Base-by-base conservation (phyloP, 495 filamentous ascomycete genomes). In the Lasiosphaeriaceae sp. region DNA sequence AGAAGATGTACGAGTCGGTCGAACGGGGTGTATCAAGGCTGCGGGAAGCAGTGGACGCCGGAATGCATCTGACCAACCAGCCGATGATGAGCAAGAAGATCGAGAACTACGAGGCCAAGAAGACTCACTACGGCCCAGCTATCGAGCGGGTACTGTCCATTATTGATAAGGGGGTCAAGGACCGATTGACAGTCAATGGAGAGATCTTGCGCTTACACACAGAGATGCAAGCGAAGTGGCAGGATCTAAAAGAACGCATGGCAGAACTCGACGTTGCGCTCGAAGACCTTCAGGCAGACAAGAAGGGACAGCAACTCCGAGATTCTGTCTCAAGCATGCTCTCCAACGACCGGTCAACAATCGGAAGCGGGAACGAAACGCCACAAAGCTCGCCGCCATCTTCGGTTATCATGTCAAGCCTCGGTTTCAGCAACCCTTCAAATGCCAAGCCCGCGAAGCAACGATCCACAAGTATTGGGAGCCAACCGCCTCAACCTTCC, bases 41-140 rank as follows among this genome's bases (percentile, higher is more conserved):
- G 20, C 85, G 84, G 57, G 92, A 97, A 64, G 86, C 84, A 19
- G 72, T 93, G 16, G 91, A 96, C 60, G 74, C 80, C 3, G 86
- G 85, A 20, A 79, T 84, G 57, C 86, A 91, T 46, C 68, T 90
- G 20, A 86, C 84, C 24, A 89, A 88, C 57, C 81, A 81, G 20
- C 74, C 83, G 0, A 72, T 75, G 0, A 78, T 91, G 64, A 79
- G 80, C 52, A 92, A 90, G 72, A 91, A 88, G 67, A 85, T 96
- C 21, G 91, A 96, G 72, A 95, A 80, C 56, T 97, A 96, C 72
- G 92, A 97, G 71, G 89, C 90, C 22, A 98, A 97, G 77, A 96
- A 92, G 69, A 83, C 84, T 59, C 93, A 97, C 68, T 98, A 97
- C 66, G 86, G 92, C 7, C 89, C 90, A n/a, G 90, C 94, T 2